Evolutionary conservation across 192 early-diverging fungal species (phyloP), one percentile per base, ranked within the genome.

Genomic region (Backusella luteola): DNA sequence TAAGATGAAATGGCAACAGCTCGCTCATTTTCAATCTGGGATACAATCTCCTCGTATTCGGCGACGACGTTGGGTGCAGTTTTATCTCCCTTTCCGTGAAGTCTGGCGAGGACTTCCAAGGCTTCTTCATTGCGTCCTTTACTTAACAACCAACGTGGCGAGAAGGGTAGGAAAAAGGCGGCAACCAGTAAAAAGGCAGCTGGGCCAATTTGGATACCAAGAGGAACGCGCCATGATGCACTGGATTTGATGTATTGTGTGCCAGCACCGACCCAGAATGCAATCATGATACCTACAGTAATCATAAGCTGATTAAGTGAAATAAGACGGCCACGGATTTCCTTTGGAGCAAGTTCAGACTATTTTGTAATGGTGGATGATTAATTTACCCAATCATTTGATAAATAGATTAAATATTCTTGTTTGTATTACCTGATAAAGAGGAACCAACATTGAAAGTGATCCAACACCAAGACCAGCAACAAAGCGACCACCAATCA

Each of bases 271-370:
- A 79, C 71, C 73, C 89, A 86, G 77, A 87, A 91, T 34, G 90
- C 85, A 38, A 93, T 82, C 66, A 89, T 81, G 71, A 91, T 87
- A 42, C 92, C 96, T 84, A 94, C 91, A 69, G 96, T 97, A 80
- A 98, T 96, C 73, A 94, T 92, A 84, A 95, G 90, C 79, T 98
- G 96, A 80, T 96, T 92, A 29, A 97, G 85, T 17, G 93, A 90
- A 56, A 94, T 90, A 14, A 96, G 88, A 34, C 93, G 91, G 52
- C 96, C 96, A 80, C 96, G 93, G 76, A 96, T 93, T 21, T 87
- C 79, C 56, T 94, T 85, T n/a, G 93, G 93, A 17, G 95, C 90
- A 19, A 94, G 89, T 77, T 96, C 95, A 29, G 94, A 91, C 76
- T 73, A 38, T 0, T 44, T 34, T 44, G 42, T 44, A 17, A 44